These are phyloP conservation scores for Sherardia arvensis DNA, from an alignment of 257 asterid species.

Conservation along the genomic window DNA sequence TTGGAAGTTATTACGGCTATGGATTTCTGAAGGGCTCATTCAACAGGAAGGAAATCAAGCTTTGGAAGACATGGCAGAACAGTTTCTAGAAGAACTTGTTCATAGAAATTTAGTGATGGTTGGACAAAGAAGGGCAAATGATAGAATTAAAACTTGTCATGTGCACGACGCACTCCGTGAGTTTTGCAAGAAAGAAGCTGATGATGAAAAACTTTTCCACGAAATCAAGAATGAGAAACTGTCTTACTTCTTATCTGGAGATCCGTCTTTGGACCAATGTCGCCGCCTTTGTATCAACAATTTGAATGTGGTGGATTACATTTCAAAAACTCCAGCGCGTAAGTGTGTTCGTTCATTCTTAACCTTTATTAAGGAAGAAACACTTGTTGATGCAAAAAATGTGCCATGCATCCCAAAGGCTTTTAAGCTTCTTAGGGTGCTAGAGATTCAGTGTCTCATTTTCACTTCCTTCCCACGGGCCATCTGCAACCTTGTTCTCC, in stretches of 20 bases:
- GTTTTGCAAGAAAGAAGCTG: neutral
- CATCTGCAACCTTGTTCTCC: too few relatives aligned
- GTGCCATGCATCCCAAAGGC: too few relatives aligned
- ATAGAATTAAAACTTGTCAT: neutral
- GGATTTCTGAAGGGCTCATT: neutral
- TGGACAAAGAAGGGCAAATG: neutral
- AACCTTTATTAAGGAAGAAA: too few relatives aligned
- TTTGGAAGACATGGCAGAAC: neutral
- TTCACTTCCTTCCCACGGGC: too few relatives aligned
- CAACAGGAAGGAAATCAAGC: neutral
- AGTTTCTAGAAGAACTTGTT: neutral
- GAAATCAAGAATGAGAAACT: neutral
- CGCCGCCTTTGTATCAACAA: too few relatives aligned
- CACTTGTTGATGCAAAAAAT: too few relatives aligned
- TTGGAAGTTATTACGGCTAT: neutral
- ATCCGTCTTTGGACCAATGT: neutral
- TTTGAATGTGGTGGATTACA: too few relatives aligned
- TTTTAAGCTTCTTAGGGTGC: too few relatives aligned
- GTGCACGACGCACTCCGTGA: neutral
- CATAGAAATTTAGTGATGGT: neutral
- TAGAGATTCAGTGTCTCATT: too few relatives aligned
- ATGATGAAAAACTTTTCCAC: neutral
- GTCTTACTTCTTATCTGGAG: neutral
- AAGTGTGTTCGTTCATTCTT: too few relatives aligned
- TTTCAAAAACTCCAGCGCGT: too few relatives aligned